Base-by-base conservation (phyloP, 495 filamentous ascomycete species). In the Annulohypoxylon maeteangense region DNA sequence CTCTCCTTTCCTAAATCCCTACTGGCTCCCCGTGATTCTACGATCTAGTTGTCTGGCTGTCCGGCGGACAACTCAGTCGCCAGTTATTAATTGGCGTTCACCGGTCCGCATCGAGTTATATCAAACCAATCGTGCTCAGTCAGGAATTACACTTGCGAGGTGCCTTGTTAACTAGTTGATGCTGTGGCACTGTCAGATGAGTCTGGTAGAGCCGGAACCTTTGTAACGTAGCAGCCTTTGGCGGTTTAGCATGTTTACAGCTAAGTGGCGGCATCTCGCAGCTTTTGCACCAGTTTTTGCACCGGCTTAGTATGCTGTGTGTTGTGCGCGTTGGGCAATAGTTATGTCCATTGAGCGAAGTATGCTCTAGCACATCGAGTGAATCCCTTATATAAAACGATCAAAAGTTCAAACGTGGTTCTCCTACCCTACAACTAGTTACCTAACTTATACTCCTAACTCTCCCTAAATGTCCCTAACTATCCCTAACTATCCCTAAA, bases 221-320 rank as follows among this genome's bases (percentile, higher is more conserved):
- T 65, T 73, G 70, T 65, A 73, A 73, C 70, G 65, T 73, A 73
- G 42, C 62, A 60, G 47, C 12, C 42, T 44, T 12, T 53, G 36
- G 64, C 55, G 61, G 54, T 18, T 63, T 51, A 50, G 57, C 54
- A 61, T 54, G 45, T 36, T 60, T 61, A 59, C 59, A 64, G 56
- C 57, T 51, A 29, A 63, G 55, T 68, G 48, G 47, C 70, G 59
- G 70, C 48, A 68, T 72, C 70, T 68, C 40, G 60, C 70, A 72
- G 65, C 22, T 62, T 57, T 62, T 72, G 14, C 56, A 72, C 68
- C 65, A 56, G 65, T 16, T 62, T 57, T 62, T 72, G 14, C 56
- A 72, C 68, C 65, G 51, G 54, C 40, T 68, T 11, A 62, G 47
- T 38, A 70, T 65, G 53, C 14, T 55, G 67, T 56, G 47, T 29